Conservation (phyloP, 2,329 filamentous ascomycete species). For the Aspergillus spinulosporus region DNA sequence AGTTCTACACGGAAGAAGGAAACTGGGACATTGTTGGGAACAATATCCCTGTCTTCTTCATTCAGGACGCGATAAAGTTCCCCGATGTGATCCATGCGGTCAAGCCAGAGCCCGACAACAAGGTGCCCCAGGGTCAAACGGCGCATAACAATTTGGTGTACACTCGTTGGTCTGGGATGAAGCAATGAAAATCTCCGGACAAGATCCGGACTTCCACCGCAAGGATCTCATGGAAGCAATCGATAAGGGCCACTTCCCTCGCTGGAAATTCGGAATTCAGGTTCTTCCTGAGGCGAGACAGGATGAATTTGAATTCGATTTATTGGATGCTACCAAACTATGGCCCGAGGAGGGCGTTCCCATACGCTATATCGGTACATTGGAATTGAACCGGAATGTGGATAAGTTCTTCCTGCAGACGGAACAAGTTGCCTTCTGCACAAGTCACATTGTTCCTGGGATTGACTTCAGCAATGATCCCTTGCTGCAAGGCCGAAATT, state of each 20-base stretch:
- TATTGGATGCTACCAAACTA: slow-evolving; percentile 80
- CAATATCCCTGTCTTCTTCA: slow-evolving; percentile 46
- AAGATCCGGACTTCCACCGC: slow-evolving; percentile 79
- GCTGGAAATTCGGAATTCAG: slow-evolving; percentile 83
- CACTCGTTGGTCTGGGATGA: slow-evolving; percentile 59
- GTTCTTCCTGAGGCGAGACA: slow-evolving; percentile 69
- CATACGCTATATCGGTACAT: slow-evolving; percentile 72
- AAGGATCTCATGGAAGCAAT: slow-evolving; percentile 77
- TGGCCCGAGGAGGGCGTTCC: slow-evolving; percentile 80
- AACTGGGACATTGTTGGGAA: slow-evolving; percentile 60
- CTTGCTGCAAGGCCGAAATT: slow-evolving; percentile 71
- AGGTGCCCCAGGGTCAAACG: slow-evolving; percentile 52
- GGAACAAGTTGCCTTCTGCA: slow-evolving; percentile 82
- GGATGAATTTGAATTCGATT: slow-evolving; percentile 80
- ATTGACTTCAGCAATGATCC: slow-evolving; percentile 77
- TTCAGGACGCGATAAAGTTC: slow-evolving; percentile 45
- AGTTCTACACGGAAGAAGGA: slow-evolving; percentile 75
- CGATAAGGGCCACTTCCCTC: slow-evolving; percentile 67
- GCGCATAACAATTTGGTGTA: slow-evolving; percentile 51
- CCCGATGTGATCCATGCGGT: slow-evolving; percentile 42
- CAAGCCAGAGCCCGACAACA: slow-evolving; percentile 44
- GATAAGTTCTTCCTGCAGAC: slow-evolving; percentile 82
- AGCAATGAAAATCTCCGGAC: slow-evolving; percentile 69
- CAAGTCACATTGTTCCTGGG: slow-evolving; percentile 74
- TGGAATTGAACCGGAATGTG: slow-evolving; percentile 76